These are phyloP conservation scores for Hemisphaericaspora nanyangensis DNA, from an alignment of 805 yeast genomes.

Conservation along the genomic window DNA sequence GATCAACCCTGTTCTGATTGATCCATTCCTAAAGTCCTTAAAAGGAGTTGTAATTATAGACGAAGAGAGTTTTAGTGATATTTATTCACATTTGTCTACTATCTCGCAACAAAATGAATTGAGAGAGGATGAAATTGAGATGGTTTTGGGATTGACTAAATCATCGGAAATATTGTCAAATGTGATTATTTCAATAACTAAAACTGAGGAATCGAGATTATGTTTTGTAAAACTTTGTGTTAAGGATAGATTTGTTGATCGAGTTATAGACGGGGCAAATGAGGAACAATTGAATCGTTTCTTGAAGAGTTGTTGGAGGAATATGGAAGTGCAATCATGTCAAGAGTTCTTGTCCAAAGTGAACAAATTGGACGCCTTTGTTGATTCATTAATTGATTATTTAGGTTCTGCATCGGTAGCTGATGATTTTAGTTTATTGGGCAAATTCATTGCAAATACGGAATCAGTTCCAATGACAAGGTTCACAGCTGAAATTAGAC, in stretches of 20 bases:
- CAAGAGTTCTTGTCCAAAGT: slow-evolving; percentile 8
- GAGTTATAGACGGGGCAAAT: not conserved
- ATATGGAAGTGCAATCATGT: slow-evolving; percentile 7
- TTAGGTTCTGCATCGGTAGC: slow-evolving; percentile 5
- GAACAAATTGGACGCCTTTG: slow-evolving; percentile 5
- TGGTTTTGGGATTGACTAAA: not conserved
- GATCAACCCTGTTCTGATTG: slow-evolving; percentile 10
- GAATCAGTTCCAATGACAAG: slow-evolving; percentile 16
- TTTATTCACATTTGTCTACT: slow-evolving; percentile 26
- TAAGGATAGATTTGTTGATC: slow-evolving; percentile 1
- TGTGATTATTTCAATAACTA: slow-evolving; percentile 1
- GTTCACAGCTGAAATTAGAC: slow-evolving; percentile 19
- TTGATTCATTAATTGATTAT: slow-evolving; percentile 11
- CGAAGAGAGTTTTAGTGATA: slow-evolving; percentile 15
- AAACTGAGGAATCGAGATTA: slow-evolving; percentile 1
- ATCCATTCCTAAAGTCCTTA: slow-evolving; percentile 2
- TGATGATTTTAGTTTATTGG: slow-evolving; percentile 12
- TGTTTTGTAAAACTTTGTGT: slow-evolving; percentile 3
- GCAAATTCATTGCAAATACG: slow-evolving; percentile 2
- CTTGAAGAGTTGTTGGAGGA: slow-evolving; percentile 13
- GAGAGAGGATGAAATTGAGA: slow-evolving; percentile 5
- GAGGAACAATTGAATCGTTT: slow-evolving; percentile 4
- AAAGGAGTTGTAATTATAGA: slow-evolving; percentile 9
- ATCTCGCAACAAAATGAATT: slow-evolving; percentile 23
- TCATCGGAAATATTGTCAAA: not conserved